Base-by-base conservation (phyloP, 1,284 basidiomycete species). In the Jaminaea rosea region DNA sequence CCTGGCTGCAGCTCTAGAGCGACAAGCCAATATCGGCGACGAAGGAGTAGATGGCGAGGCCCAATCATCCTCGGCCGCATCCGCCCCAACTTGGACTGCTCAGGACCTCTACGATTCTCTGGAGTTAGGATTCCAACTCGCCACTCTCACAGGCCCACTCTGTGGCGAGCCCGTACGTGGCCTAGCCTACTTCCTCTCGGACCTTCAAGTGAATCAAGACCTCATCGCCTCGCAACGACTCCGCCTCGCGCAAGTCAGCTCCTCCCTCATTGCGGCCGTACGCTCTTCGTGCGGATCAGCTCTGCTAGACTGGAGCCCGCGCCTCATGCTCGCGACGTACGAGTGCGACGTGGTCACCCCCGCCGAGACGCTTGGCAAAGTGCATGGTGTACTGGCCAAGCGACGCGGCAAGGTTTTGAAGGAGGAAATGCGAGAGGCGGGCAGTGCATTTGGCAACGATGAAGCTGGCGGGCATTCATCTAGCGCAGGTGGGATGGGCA, bases 401-500 rank as follows among this genome's bases (percentile, higher is more conserved):
- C 82, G 94, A 53, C 81, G 90, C 49, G 94, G 94, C 1, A 81
- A 87, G 49, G 93, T 99, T 60, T 82, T 93, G 7, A 86, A 88
- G 7, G 94, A 98, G 74, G 94, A 98, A 75, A 96, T 98, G 89
- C 96, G 93, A 74, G 92, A 98, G 72, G n/a, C n/a, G n/a, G n/a
- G n/a, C n/a, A n/a, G n/a, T n/a, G n/a, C n/a, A n/a, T n/a, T n/a
- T n/a, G n/a, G n/a, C n/a, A n/a, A n/a, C n/a, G n/a, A n/a, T n/a
- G n/a, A n/a, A n/a, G n/a, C n/a, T n/a, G n/a, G n/a, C n/a, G n/a
- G n/a, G n/a, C n/a, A n/a, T n/a, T n/a, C n/a, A n/a, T n/a, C n/a
- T n/a, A n/a, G n/a, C n/a, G n/a, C n/a, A n/a, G n/a, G n/a, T n/a
- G 92, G 94, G 0, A 97, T 92, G 0, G 81, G 85, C 0, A 94